Evolutionary conservation across 2,329 filamentous ascomycete genomes (phyloP), one percentile per base, ranked within the genome.

Genomic region (Canariomyces notabilis): DNA sequence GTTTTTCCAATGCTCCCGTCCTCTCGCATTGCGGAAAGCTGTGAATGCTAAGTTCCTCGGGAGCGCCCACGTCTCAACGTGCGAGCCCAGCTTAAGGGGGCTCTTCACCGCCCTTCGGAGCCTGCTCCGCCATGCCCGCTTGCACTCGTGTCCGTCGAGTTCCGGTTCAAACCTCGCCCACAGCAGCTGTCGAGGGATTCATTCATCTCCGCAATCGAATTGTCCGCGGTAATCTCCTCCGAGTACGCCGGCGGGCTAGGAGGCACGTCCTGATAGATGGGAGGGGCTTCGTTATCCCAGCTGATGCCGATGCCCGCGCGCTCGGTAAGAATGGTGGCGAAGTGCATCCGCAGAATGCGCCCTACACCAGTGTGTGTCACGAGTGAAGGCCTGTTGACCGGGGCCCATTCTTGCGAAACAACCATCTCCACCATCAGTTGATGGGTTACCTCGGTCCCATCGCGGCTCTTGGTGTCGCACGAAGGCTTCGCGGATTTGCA

Each of bases 251-350:
- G 91, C 39, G 91, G 91, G 59, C 85, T 89, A 2, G 82, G 83
- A 1, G 91, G 90, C 34, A 97, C 89, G 62, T 97, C 89, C 66
- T 93, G 85, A 68, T 98, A 98, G 56, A 94, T 80, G 1, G 91
- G 91, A 11, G 91, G 91, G 61, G 87, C 83, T 71, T 98, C 91
- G 67, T 96, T 91, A 58, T 97, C 91, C 91, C 93, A 98, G 57
- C 86, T 88, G 59, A 98, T 90, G 41, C 91, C 90, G 63, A 95
- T 78, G 15, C 91, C 91, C 16, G 80, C 79, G 49, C 87, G 80
- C 68, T 95, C 86, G 4, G 90, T 96, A 45, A 97, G 76, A 47
- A 82, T 73, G 43, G 93, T 75, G 58, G 79, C 81, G 71, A 96
- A 97, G 64, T 95, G 88, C 78, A 95, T 96, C 55, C 91, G 80